Conservation (phyloP, 2,329 filamentous ascomycete genomes). For the Neonectria hederae region DNA sequence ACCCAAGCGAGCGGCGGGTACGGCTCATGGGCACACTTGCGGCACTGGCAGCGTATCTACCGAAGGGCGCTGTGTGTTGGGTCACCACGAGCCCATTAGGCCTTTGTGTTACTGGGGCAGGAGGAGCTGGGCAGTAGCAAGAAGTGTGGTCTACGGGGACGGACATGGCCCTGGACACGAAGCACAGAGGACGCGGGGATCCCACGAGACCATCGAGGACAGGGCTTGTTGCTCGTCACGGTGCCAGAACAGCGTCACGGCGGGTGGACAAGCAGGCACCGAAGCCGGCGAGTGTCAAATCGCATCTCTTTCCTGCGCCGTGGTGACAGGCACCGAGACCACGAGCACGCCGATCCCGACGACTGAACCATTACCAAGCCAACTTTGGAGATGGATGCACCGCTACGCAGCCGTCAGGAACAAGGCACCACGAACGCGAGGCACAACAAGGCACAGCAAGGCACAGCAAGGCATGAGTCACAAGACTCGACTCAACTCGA, state of each 20-base stretch:
- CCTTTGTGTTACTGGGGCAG: constrained; percentile 4
- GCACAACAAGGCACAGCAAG: constrained; percentile 1
- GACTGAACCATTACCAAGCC: not conserved
- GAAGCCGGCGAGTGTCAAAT: constrained; percentile 13
- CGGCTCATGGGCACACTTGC: constrained; percentile 21
- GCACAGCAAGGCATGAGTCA: not conserved
- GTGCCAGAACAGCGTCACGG: not conserved
- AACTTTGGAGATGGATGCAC: not conserved
- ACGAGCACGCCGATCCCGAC: constrained; percentile 5
- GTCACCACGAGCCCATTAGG: not conserved
- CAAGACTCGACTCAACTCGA: not conserved
- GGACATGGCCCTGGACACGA: not conserved
- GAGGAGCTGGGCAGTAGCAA: not conserved
- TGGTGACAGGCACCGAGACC: constrained; percentile 8
- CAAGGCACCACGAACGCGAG: constrained; percentile 2
- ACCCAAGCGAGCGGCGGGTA: constrained; percentile 14
- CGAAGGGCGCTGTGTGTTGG: constrained; percentile 4
- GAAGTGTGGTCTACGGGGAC: not conserved
- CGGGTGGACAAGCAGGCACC: constrained; percentile 3
- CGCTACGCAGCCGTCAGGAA: constrained; percentile 7
- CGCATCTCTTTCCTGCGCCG: constrained; percentile 9
- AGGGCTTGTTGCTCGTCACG: not conserved
- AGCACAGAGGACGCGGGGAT: not conserved
- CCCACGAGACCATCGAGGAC: not conserved
- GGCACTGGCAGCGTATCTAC: constrained; percentile 24